Evolutionary conservation across 805 yeast genomes (phyloP).

Genomic region (Starmerella potacharoeniae): DNA sequence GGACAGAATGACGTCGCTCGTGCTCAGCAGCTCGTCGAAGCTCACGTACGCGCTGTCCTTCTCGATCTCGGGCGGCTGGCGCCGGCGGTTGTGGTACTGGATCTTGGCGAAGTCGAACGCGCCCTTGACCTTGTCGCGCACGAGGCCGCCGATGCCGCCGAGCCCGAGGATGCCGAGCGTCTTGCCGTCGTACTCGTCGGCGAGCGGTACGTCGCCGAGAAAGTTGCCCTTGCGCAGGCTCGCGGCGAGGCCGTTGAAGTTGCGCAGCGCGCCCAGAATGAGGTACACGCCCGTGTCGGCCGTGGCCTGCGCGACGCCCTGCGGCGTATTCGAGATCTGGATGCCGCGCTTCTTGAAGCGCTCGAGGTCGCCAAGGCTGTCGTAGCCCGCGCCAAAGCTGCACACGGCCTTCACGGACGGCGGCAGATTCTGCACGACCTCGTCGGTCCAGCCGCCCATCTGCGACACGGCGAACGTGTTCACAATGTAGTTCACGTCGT

Average conservation of each 20-base stretch:
- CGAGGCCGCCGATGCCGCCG: constrained; percentile 53
- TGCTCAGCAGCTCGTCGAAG: constrained; percentile 38
- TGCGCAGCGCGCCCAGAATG: constrained; percentile 42
- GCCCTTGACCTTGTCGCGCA: constrained; percentile 40
- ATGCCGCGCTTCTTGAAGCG: constrained; percentile 35
- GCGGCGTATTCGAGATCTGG: constrained; percentile 44
- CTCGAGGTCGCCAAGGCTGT: constrained; percentile 36
- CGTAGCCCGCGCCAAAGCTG: constrained; percentile 51
- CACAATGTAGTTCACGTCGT: constrained; percentile 33
- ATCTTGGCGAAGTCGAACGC: constrained; percentile 40
- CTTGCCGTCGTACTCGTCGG: constrained; percentile 41
- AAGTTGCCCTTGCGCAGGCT: constrained; percentile 38
- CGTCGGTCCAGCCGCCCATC: constrained; percentile 38
- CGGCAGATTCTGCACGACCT: constrained; percentile 33
- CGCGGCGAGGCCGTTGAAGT: constrained; percentile 35
- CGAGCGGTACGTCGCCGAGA: constrained; percentile 35
- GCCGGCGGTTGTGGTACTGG: constrained; percentile 42
- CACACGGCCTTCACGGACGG: constrained; percentile 34
- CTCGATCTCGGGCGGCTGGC: constrained; percentile 39
- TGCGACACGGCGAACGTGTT: constrained; percentile 33
- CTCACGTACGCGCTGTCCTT: constrained; percentile 35
- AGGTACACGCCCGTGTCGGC: constrained; percentile 47
- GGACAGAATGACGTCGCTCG: constrained; percentile 40
- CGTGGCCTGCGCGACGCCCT: constrained; percentile 43
- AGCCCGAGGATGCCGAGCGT: constrained; percentile 49